These are phyloP conservation scores for Parsonsia alboflavescens DNA, from an alignment of 257 asterid genomes.

Conservation along the genomic window DNA sequence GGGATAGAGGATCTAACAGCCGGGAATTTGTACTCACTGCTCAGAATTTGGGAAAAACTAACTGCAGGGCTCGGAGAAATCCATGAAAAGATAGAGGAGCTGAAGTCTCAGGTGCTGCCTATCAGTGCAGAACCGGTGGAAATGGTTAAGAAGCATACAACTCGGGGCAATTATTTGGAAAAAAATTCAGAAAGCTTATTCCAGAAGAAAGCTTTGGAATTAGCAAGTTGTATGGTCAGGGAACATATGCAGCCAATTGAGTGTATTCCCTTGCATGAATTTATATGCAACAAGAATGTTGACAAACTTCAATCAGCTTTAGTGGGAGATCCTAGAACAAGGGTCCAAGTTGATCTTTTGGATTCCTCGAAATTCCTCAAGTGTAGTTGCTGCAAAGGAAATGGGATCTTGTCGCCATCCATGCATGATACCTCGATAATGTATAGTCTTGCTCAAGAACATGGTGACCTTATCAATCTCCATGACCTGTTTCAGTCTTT, in stretches of 20 bases:
- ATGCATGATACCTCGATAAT: constrained; percentile 75
- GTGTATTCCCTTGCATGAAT: constrained; percentile 58
- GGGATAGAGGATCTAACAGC: constrained; percentile 63
- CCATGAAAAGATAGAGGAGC: constrained; percentile 61
- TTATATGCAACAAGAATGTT: constrained; percentile 62
- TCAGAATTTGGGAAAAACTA: constrained; percentile 63
- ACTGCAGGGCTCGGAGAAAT: constrained; percentile 55
- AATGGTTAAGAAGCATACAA: constrained; percentile 44
- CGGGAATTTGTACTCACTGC: constrained; percentile 51
- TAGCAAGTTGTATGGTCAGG: constrained; percentile 60
- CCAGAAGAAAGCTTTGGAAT: constrained; percentile 53
- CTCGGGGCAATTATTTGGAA: constrained; percentile 35
- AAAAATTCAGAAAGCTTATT: constrained; percentile 33
- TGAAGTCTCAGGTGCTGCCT: constrained; percentile 38
- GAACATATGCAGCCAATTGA: constrained; percentile 57
- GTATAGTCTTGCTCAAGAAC: constrained; percentile 89
- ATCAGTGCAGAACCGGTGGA: constrained; percentile 35
- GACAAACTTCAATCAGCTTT: constrained; percentile 80
- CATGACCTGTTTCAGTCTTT: constrained; percentile 92
- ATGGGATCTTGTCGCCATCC: constrained; percentile 44
- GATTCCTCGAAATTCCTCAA: constrained; percentile 60
- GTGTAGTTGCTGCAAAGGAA: constrained; percentile 76
- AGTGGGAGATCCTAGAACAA: constrained; percentile 94
- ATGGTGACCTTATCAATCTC: constrained; percentile 89
- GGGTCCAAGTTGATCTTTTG: constrained; percentile 80